These are phyloP conservation scores for Magnolia changhungtana DNA, from an alignment of 164 flowering plant species.

Conservation along the genomic window DNA sequence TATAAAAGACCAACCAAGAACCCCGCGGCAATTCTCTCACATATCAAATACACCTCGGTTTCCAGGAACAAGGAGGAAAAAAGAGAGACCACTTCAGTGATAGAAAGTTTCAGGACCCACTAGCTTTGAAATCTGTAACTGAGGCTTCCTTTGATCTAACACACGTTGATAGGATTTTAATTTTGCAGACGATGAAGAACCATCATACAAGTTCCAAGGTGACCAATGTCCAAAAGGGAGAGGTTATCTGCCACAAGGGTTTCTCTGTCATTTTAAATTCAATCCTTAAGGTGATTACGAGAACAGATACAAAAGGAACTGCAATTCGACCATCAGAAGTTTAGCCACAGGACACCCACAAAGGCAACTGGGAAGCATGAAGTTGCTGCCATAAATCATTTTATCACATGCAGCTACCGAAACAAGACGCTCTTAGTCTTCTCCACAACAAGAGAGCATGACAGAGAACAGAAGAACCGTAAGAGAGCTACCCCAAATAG, in stretches of 20 bases:
- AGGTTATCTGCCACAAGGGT: neutral
- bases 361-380: neutral
- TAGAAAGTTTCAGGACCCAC: neutral
- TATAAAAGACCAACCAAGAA: no score
- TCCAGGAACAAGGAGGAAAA: no score
- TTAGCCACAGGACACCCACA: neutral
- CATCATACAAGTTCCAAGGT: neutral
- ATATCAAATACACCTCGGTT: no score
- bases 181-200: neutral
- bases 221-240: neutral
- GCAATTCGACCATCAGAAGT: neutral
- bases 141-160: neutral
- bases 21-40: no score
- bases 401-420: conserved; percentile 2
- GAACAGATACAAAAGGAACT: conserved; percentile 3
- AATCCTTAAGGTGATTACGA: neutral
- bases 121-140: neutral
- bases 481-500: neutral
- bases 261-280: neutral
- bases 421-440: neutral
- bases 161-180: neutral
- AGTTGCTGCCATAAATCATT: neutral
- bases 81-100: no score
- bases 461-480: neutral
- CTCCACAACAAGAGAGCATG: conserved; percentile 1